Base-by-base conservation (phyloP, 805 yeast species). In the Candida golubevii region DNA sequence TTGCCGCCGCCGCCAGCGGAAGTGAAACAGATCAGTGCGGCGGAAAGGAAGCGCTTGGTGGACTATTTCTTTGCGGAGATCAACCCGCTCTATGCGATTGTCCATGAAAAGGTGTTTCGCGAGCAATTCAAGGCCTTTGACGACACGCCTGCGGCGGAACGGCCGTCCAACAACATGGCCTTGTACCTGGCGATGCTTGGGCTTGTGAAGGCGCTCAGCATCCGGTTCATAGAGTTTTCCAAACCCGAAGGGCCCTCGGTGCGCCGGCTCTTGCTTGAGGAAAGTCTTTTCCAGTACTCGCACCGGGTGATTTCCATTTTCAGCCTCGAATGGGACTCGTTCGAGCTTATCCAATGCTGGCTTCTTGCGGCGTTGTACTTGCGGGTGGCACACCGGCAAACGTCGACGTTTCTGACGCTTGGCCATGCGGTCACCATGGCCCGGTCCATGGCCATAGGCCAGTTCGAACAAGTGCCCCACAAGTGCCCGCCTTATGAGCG, bases 51-150 rank as follows among this genome's bases (percentile, higher is more conserved):
- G 14, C 33, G 49, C 32, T 60, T 67, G 37, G 49, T 71, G n/a
- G 59, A 67, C 41, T 75, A 60, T 49, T 81, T 59, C 49, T 72
- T 81, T 55, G 42, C 51, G 8, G 73, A 75, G 32, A 64, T 81
- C 47, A 81, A 81, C 58, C 81, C 80, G 13, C 55, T 78, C 12
- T 77, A 63, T 55, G 71, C 77, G 2, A 70, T 80, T 5, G 47
- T 81, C 26, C 83, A 80, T 58, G 80, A 78, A 52, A 57, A 66
- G 1, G 75, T 77, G 29, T 80, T 80, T 52, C 54, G 75, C 46
- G 75, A 76, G 47, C 85, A 80, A 57, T 64, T 64, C 28, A 51
- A 48, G 8, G 62, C 58, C 10, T 69, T 63, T 36, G 41, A 37
- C 14, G 39, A 35, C 9, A 34, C 46, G 12, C 26, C 42, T 8